phyloP scores from a whole-genome alignment of 306 rosid genomes.

The Ziziphus jujuba region DNA sequence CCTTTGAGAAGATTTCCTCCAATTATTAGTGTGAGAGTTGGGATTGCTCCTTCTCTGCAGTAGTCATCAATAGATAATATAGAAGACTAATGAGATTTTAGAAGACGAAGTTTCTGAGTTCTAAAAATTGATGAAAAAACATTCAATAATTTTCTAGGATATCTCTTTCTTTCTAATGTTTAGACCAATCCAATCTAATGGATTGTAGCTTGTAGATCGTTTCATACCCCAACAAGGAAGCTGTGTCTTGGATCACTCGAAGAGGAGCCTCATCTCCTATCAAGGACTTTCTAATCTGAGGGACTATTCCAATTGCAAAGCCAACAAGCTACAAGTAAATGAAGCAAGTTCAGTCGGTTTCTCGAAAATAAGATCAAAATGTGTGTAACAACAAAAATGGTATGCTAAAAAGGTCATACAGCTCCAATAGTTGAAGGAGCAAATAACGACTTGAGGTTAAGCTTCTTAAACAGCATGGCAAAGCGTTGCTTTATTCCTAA shows the following conservation, averaged over 20 bases:
- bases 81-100: not conserved
- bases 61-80: not conserved
- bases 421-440: conserved; percentile 86
- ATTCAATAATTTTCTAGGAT: too few relatives aligned
- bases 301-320: conserved; percentile 56
- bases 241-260: conserved; percentile 63
- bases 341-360: too few relatives aligned
- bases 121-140: too few relatives aligned
- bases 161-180: too few relatives aligned
- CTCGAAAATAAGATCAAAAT: not conserved
- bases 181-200: too few relatives aligned
- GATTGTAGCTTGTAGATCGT: too few relatives aligned
- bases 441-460: conserved; percentile 57
- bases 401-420: conserved; percentile 34
- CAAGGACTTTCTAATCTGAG: conserved; percentile 41
- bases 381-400: not conserved
- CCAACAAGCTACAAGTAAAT: conserved; percentile 51
- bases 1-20: conserved; percentile 89
- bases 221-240: conserved; percentile 62
- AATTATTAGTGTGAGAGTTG: conserved; percentile 62
- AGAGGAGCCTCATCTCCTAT: conserved; percentile 74
- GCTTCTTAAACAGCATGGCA: conserved; percentile 25
- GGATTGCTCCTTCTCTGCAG: conserved; percentile 73
- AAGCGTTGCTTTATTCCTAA: conserved; percentile 26
- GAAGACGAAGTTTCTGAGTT: too few relatives aligned